Evolutionary conservation across 148 eudicot genomes (phyloP).

Genomic region (Cornus controversa): DNA sequence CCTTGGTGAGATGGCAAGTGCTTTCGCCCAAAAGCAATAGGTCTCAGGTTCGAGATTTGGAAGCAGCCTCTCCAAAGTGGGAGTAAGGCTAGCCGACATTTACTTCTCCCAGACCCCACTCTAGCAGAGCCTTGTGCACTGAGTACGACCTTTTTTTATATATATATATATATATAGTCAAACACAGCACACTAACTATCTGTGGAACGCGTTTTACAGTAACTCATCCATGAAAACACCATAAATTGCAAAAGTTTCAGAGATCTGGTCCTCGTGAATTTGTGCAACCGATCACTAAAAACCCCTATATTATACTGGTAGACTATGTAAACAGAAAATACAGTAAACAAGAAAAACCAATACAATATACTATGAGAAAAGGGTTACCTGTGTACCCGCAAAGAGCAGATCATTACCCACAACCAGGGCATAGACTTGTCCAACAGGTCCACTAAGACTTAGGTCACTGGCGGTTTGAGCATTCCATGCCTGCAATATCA

Average conservation of each 20-base stretch:
- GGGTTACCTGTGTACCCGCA: constrained; percentile 80
- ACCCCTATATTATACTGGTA: not conserved
- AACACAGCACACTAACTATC: not conserved
- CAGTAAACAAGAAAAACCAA: not conserved
- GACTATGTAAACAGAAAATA: not conserved
- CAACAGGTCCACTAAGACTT: constrained; percentile 85
- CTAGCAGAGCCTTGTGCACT: too few species aligned
- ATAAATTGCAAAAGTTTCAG: not conserved
- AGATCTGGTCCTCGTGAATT: not conserved
- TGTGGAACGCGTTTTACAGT: not conserved
- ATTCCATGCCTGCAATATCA: constrained; percentile 78
- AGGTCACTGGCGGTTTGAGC: constrained; percentile 62
- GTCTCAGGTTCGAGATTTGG: too few species aligned
- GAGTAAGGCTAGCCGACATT: too few species aligned
- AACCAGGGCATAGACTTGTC: constrained; percentile 87
- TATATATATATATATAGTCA: not conserved
- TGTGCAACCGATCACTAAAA: not conserved
- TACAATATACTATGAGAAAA: not conserved
- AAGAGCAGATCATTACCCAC: constrained; percentile 89
- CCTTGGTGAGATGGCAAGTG: too few species aligned
- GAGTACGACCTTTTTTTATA: too few species aligned
- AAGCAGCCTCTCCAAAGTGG: too few species aligned
- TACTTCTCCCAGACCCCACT: too few species aligned
- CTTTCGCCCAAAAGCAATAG: too few species aligned
- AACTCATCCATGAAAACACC: not conserved